phyloP scores from a whole-genome alignment of 306 rosid species.

The Corylus americana region DNA sequence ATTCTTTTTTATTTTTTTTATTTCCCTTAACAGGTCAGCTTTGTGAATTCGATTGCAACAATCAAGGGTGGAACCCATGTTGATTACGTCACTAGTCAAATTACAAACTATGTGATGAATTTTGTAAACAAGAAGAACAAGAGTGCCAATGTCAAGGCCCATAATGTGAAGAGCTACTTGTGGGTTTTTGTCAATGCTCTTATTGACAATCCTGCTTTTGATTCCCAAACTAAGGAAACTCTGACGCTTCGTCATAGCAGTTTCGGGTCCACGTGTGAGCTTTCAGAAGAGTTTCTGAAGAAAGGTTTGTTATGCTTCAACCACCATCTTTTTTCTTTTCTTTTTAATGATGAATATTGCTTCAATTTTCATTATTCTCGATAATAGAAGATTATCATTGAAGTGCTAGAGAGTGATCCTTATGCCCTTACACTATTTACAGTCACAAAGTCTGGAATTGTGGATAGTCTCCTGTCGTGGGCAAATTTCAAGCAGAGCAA shows the following conservation, averaged over 20 bases:
- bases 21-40: conserved; percentile 68
- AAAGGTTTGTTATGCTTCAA: conserved; percentile 52
- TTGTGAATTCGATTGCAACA: conserved; percentile 81
- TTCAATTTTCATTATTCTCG: not conserved
- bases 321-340: not conserved
- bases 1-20: not conserved
- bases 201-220: conserved; percentile 95
- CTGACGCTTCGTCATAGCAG: conserved; percentile 77
- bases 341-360: not conserved
- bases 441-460: conserved; percentile 87
- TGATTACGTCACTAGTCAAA: conserved; percentile 76
- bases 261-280: conserved; percentile 88
- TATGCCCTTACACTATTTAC: conserved; percentile 10
- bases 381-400: not conserved
- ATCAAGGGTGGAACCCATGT: conserved; percentile 98
- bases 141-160: conserved; percentile 88
- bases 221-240: conserved; percentile 96
- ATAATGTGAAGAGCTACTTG: conserved; percentile 83
- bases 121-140: conserved; percentile 89
- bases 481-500: conserved; percentile 86
- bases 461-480: conserved; percentile 92
- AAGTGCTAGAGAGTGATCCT: conserved; percentile 1
- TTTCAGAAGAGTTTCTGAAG: conserved; percentile 69
- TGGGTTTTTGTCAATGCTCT: conserved; percentile 97
- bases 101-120: conserved; percentile 71